These are phyloP conservation scores for Fraxinus pennsylvanica DNA, from an alignment of 257 asterid genomes.

Conservation along the genomic window DNA sequence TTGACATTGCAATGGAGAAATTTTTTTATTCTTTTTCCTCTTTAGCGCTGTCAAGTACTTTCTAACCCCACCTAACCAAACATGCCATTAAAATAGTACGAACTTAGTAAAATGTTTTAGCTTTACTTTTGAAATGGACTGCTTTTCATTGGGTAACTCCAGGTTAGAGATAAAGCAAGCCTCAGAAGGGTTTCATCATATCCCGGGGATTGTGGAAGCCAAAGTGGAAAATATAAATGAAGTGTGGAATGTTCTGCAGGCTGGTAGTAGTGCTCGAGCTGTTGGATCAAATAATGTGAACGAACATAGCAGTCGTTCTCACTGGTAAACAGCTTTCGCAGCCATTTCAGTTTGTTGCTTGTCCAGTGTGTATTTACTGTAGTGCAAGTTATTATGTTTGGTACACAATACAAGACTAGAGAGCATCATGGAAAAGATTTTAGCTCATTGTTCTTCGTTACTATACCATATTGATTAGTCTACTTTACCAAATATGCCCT, in stretches of 20 bases:
- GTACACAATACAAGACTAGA: not conserved
- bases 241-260: slow-evolving; percentile 91
- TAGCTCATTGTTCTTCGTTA: not conserved
- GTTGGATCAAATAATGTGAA: slow-evolving; percentile 95
- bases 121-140: slow-evolving; percentile 6
- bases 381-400: too few relatives aligned
- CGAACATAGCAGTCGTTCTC: slow-evolving; percentile 99
- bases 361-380: not conserved
- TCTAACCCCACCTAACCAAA: not conserved
- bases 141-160: slow-evolving; percentile 20
- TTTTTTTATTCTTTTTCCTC: not conserved
- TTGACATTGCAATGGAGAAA: not conserved
- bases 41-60: not conserved
- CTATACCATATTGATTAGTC: not conserved
- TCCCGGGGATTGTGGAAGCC: slow-evolving; percentile 93
- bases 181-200: slow-evolving; percentile 84
- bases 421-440: not conserved
- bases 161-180: slow-evolving; percentile 98
- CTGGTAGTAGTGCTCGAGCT: slow-evolving; percentile 91
- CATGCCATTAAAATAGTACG: not conserved
- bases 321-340: slow-evolving; percentile 58
- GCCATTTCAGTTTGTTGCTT: slow-evolving; percentile 1
- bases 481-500: not conserved
- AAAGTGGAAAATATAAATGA: slow-evolving; percentile 68
- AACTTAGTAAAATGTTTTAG: not conserved